Percentiles rank a stretch among this genome's conserved stretches.
Evolutionary conservation across 176 grass and related monocot genomes (phyloP).

Genomic region (Juncus effusus): DNA sequence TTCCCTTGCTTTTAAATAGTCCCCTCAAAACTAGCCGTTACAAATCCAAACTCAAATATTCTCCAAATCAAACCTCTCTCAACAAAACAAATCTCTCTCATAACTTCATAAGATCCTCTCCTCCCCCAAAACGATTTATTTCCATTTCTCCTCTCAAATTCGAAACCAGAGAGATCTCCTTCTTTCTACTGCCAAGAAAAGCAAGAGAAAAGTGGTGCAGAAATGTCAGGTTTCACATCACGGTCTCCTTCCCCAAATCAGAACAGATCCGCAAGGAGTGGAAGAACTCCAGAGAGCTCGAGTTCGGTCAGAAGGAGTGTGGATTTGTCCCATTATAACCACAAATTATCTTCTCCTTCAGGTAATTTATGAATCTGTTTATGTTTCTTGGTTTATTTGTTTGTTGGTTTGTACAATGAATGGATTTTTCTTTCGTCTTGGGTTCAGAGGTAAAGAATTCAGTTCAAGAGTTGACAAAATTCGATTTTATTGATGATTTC

Average conservation of each 20-base stretch:
- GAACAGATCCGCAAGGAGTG: too few species aligned
- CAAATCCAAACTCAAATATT: neutral
- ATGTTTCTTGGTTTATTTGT: neutral
- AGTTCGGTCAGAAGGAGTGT: conserved; percentile 1
- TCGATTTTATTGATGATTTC: neutral
- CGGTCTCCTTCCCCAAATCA: conserved; percentile 19
- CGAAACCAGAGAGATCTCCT: neutral
- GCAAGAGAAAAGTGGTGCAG: neutral
- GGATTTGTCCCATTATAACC: neutral
- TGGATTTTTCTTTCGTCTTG: neutral
- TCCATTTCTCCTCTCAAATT: conserved; percentile 11
- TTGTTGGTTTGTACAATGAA: neutral
- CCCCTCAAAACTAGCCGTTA: conserved; percentile 17
- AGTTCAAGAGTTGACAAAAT: neutral
- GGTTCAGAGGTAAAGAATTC: neutral
- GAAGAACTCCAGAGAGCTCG: neutral
- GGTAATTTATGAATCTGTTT: neutral
- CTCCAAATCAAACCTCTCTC: too few species aligned
- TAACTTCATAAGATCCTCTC: conserved; percentile 10
- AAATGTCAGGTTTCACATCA: conserved; percentile 4
- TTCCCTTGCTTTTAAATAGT: conserved; percentile 15
- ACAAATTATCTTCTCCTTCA: conserved; percentile 24
- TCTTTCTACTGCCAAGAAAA: conserved; percentile 4
- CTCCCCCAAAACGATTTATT: neutral
- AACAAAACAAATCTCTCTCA: conserved; percentile 1